Percentiles rank a stretch among this genome's conserved stretches.
Evolutionary conservation across 805 yeast species (phyloP).

Genomic region (Deakozyma indianensis): DNA sequence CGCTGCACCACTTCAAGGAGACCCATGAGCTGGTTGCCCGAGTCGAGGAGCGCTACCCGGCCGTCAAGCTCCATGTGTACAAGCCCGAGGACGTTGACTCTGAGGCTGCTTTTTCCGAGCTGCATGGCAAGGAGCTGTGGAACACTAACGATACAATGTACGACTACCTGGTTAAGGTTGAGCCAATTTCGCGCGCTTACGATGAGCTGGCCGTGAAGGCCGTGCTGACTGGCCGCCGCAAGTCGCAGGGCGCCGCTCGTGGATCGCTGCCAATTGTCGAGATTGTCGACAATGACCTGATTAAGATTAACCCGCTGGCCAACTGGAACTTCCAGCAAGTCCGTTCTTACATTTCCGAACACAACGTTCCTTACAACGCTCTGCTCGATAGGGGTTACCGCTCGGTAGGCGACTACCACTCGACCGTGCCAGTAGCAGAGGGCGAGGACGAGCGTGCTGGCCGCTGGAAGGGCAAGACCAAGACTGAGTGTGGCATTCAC

Average conservation of each 20-base stretch:
- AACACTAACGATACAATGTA: constrained; percentile 65
- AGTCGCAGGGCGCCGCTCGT: constrained; percentile 81
- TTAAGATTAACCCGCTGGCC: constrained; percentile 82
- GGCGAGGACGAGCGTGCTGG: constrained; percentile 97
- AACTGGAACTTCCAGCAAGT: constrained; percentile 71
- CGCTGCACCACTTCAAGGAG: constrained; percentile 90
- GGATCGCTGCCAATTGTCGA: constrained; percentile 61
- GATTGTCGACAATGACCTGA: constrained; percentile 44
- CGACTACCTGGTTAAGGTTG: constrained; percentile 82
- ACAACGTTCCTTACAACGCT: constrained; percentile 75
- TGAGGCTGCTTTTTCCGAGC: constrained; percentile 47
- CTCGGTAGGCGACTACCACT: constrained; percentile 91
- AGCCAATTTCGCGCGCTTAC: constrained; percentile 82
- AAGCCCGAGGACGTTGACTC: constrained; percentile 44
- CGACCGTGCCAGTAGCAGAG: constrained; percentile 75
- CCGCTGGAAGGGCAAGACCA: constrained; percentile 84
- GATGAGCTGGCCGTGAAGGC: constrained; percentile 58
- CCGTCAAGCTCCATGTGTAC: constrained; percentile 43
- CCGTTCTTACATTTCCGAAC: constrained; percentile 46
- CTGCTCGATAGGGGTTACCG: constrained; percentile 76
- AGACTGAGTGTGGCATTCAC: constrained; percentile 95
- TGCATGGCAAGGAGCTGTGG: constrained; percentile 74
- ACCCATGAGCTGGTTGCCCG: constrained; percentile 59
- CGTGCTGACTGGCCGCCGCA: constrained; percentile 83
- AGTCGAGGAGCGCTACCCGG: constrained; percentile 42